A percentile compares a stretch with the other conserved stretches of the same genome.
Conservation (phyloP, 345 rosid genomes). For the Diplotaxis tenuifolia region DNA sequence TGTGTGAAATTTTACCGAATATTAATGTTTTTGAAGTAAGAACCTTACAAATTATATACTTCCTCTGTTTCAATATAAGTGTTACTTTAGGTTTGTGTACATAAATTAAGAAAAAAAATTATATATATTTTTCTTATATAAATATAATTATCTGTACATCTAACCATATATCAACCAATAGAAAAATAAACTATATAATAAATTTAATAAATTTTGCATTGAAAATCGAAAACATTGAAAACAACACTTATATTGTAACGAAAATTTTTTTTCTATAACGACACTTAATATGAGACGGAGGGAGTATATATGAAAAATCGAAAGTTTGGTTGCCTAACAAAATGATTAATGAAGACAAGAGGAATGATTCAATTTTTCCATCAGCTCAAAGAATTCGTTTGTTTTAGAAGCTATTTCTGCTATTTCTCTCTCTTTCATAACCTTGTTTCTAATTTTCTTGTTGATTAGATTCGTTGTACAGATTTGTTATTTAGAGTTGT, state of each 20-base stretch:
- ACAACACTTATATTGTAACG: no score
- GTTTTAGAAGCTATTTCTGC: background rate
- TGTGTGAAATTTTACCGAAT: background rate
- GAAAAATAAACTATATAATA: no score
- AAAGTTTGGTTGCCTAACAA: background rate
- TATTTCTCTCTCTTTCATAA: background rate
- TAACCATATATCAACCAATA: no score
- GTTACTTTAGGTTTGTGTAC: no score
- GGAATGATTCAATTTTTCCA: background rate
- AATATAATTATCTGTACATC: no score
- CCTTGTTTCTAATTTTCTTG: background rate
- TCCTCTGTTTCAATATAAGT: no score
- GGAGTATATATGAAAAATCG: background rate
- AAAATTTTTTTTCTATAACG: no score
- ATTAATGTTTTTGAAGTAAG: background rate
- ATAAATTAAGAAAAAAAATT: no score
- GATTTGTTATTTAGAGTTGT: background rate
- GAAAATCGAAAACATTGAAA: no score
- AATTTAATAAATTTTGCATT: no score
- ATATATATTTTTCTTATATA: no score
- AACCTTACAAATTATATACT: background rate
- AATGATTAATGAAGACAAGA: background rate
- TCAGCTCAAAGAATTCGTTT: background rate
- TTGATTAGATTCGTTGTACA: background rate
- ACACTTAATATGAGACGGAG: no score